Evolutionary conservation across 352 stramenopile genomes (phyloP), one percentile per base, ranked within the genome.

Genomic region (Globisporangium iwayamae): DNA sequence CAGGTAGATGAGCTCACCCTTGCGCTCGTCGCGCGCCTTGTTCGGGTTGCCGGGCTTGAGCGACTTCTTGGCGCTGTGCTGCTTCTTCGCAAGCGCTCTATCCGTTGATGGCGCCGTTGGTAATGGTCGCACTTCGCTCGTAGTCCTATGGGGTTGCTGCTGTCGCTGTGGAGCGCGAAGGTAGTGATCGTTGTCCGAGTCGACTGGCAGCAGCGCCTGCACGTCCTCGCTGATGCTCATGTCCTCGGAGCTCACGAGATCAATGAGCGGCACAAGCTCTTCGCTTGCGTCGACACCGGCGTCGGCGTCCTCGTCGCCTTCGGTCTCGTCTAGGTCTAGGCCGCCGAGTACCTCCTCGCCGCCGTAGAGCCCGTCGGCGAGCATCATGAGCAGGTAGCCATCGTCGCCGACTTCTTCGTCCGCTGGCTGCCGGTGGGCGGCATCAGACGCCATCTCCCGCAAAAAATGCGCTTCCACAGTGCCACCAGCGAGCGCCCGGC

Each of bases 11-110:
- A 68, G 55, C 22, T 68, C 62, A 16, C 47, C 46, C 36, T 63
- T 63, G 54, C 62, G 62, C 39, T 63, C 62, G 48, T 68, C 14
- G 45, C 62, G 62, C n/a, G 62, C 62, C n/a, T 68, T 68, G 62
- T 68, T 68, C 10, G 62, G 55, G 36, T 68, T 75, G 55, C 76
- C 66, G 20, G 20, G 20, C 43, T 38, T 56, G 2, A 71, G 68
- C 5, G 72, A 46, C 9, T 69, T 76, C 68, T 83, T 85, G 9
- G 13, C 22, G 22, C 47, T 28, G 22, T 54, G 30, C 28, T 53
- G 30, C 41, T 47, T 47, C 41, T 47, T 47, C 16, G 20, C 4
- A 14, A 47, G 41, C 41, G 41, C 18, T 20, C 41, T 47, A 14
- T 4, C 41, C 3, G 13, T 47, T 14, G 39, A 46, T 5, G 14